Evolutionary conservation across 768 basidiomycete genomes (phyloP), one percentile per base, ranked within the genome.

Genomic region (Asterophora lycoperdoides): DNA sequence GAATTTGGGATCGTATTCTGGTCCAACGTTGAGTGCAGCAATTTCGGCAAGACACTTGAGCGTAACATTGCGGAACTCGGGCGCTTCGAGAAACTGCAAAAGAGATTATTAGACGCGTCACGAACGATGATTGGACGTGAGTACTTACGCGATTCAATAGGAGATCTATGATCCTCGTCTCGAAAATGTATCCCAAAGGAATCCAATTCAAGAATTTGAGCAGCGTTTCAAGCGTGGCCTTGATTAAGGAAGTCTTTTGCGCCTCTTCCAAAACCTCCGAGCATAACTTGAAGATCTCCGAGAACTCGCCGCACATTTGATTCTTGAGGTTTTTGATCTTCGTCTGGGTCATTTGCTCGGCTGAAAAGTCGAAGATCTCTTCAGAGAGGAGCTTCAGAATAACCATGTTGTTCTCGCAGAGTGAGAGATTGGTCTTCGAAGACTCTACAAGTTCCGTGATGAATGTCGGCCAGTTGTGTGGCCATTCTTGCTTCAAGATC

Each of bases 351-450:
- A 99, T 89, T 68, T 95, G 92, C 59, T 99, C 96, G 3, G 96
- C 93, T 3, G 93, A 96, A 68, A 87, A 99, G 67, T 99, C 96
- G 62, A 99, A 99, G 50, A 99, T 92, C 67, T 99, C 96, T 64
- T 99, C 96, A 0, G 93, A 95, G n/a, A 98, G 78, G 10, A 99
- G 78, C 62, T 91, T 90, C 58, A 98, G 78, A 64, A 99, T 98
- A 67, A 93, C 81, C 96, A 99, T 99, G 73, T 99, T 99, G 78
- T 99, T 99, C 73, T 99, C 96, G 78, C 96, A 98, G 26, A 98
- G 80, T 2, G 90, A 85, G 34, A 97, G 81, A 64, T 93, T 97
- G 36, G 91, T 92, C 68, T 95, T 95, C 37, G 95, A 98, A 7
- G 95, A 96, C 58, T 93, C 87, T 51, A 98, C 93, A 39, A 98